These are phyloP conservation scores for Pleurostoma richardsiae DNA, from an alignment of 2,329 filamentous ascomycete genomes.

Conservation along the genomic window DNA sequence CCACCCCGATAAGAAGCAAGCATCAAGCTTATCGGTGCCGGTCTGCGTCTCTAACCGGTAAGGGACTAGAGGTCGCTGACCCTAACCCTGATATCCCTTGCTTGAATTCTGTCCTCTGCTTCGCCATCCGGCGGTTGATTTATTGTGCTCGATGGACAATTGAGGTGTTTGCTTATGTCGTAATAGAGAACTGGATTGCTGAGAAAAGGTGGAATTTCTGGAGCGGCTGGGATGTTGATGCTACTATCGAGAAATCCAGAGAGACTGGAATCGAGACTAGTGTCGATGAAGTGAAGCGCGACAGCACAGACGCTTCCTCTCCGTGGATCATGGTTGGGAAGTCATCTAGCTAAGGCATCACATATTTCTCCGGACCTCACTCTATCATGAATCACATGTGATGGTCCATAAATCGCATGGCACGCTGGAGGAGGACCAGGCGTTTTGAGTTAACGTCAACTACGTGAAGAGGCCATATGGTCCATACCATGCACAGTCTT, in stretches of 20 bases:
- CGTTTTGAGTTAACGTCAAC: too few species aligned
- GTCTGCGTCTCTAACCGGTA: constrained; percentile 18
- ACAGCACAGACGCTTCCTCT: constrained; percentile 25
- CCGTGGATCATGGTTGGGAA: constrained; percentile 34
- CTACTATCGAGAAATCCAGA: constrained; percentile 21
- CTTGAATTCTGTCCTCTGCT: constrained; percentile 53
- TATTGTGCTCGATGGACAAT: constrained; percentile 33
- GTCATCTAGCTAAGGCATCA: not conserved
- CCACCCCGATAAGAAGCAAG: not conserved
- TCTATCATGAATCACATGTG: too few species aligned
- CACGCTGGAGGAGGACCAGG: too few species aligned
- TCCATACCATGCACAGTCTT: too few species aligned
- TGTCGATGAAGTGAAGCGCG: constrained; percentile 19
- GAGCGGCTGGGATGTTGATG: constrained; percentile 32
- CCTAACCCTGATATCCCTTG: constrained; percentile 44
- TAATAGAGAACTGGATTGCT: constrained; percentile 29
- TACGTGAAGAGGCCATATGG: too few species aligned
- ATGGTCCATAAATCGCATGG: too few species aligned
- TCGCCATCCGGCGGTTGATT: constrained; percentile 38
- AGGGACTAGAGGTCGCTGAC: constrained; percentile 6
- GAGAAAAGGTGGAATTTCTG: constrained; percentile 37
- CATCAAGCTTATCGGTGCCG: not conserved
- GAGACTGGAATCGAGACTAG: constrained; percentile 26
- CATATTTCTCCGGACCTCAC: too few species aligned
- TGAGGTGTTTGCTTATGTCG: constrained; percentile 28